A percentile compares a stretch with the other conserved stretches of the same genome.
Conservation (phyloP, 495 filamentous ascomycete genomes). For the Cercophora newfieldiana region DNA sequence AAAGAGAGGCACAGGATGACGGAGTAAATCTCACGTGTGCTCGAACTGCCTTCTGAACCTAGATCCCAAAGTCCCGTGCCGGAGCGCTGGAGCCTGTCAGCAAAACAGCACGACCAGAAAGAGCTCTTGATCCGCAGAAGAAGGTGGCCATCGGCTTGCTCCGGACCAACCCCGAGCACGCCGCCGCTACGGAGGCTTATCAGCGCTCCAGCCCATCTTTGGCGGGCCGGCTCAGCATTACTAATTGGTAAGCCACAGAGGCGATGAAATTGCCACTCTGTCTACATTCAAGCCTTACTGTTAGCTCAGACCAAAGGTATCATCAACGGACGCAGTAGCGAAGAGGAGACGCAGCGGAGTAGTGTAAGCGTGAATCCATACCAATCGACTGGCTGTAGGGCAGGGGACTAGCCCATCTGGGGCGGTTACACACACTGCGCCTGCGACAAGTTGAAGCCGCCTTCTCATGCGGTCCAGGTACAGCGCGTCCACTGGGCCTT, state of each 20-base stretch:
- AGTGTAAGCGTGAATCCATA: not conserved
- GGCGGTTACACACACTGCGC: not conserved
- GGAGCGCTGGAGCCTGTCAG: not conserved
- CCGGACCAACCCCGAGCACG: too few relatives aligned
- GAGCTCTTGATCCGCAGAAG: too few relatives aligned
- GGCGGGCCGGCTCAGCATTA: not conserved
- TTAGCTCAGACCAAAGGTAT: not conserved
- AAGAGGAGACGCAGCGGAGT: not conserved
- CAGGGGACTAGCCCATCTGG: not conserved
- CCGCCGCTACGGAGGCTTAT: too few relatives aligned
- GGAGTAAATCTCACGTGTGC: not conserved
- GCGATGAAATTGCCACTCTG: not conserved
- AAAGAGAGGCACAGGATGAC: not conserved
- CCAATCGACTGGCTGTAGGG: not conserved
- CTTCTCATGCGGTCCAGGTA: not conserved
- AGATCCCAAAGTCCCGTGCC: not conserved
- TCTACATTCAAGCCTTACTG: not conserved
- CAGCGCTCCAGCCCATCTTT: too few relatives aligned
- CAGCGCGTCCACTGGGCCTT: not conserved
- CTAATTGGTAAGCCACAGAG: not conserved
- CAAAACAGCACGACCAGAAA: too few relatives aligned
- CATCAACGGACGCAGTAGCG: not conserved
- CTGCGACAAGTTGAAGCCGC: not conserved
- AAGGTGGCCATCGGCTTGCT: too few relatives aligned
- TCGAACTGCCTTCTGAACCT: too few relatives aligned